Evolutionary conservation across 2,329 filamentous ascomycete species (phyloP).

Genomic region (Fusarium sp.): DNA sequence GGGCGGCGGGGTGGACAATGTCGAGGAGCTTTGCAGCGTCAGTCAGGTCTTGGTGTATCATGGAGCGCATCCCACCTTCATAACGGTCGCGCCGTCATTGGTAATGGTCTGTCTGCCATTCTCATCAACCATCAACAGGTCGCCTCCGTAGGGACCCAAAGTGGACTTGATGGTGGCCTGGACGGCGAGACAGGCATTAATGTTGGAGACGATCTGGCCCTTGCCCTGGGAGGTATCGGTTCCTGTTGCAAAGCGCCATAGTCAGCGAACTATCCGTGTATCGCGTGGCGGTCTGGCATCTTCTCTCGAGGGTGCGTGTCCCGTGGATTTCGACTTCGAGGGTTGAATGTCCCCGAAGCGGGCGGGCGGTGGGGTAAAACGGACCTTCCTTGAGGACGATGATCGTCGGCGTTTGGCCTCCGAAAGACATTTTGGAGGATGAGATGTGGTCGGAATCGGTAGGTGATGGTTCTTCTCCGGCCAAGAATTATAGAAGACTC

Average conservation of each 20-base stretch:
- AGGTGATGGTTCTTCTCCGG: constrained; percentile 19
- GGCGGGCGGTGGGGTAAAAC: constrained; percentile 57
- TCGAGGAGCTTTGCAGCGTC: constrained; percentile 76
- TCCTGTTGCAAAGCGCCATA: constrained; percentile 61
- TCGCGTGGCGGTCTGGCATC: constrained; percentile 13
- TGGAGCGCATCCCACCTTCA: constrained; percentile 72
- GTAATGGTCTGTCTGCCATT: constrained; percentile 98
- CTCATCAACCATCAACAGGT: constrained; percentile 92
- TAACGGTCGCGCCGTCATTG: constrained; percentile 98
- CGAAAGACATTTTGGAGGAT: constrained; percentile 80
- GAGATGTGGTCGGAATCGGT: constrained; percentile 15
- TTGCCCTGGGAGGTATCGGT: constrained; percentile 98
- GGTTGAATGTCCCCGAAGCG: constrained; percentile 34
- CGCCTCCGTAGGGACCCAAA: constrained; percentile 94
- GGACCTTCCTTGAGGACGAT: constrained; percentile 96
- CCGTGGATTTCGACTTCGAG: constrained; percentile 35
- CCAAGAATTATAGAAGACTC: constrained; percentile 11
- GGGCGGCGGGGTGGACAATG: constrained; percentile 95
- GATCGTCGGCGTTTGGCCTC: constrained; percentile 96
- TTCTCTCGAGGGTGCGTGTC: constrained; percentile 20
- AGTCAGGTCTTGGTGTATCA: constrained; percentile 1
- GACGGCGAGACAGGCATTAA: constrained; percentile 96
- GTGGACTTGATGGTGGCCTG: constrained; percentile 96
- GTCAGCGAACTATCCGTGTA: constrained; percentile 31
- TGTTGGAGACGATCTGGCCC: constrained; percentile 96